phyloP scores from a whole-genome alignment of 2,329 filamentous ascomycete species.

The Pseudogymnoascus sp. region DNA sequence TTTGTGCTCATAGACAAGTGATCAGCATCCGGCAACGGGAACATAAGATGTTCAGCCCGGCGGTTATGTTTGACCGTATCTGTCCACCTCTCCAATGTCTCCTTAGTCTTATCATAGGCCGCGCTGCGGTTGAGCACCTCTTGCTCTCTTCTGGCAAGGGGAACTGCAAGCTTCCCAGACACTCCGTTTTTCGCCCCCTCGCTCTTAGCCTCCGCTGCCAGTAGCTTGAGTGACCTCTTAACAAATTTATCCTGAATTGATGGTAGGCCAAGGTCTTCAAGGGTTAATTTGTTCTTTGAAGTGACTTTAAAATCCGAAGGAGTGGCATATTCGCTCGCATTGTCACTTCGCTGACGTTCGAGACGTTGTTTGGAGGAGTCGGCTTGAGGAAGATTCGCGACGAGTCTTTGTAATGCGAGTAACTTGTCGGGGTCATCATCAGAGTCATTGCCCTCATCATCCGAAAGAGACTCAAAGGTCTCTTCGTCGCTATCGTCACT shows the following conservation, averaged over 20 bases:
- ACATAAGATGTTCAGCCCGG: conserved; percentile 79
- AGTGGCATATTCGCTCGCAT: conserved; percentile 53
- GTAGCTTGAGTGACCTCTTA: conserved; percentile 70
- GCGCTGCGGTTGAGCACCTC: conserved; percentile 72
- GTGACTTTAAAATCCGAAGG: conserved; percentile 52
- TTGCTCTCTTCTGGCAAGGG: conserved; percentile 78
- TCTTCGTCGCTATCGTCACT: conserved; percentile 48
- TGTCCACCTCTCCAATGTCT: conserved; percentile 83
- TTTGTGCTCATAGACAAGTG: conserved; percentile 49
- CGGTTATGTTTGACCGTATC: conserved; percentile 94
- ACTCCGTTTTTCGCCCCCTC: conserved; percentile 40
- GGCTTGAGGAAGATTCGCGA: conserved; percentile 51
- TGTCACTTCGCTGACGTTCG: conserved; percentile 29
- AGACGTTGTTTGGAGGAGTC: conserved; percentile 25
- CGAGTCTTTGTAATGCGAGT: conserved; percentile 59
- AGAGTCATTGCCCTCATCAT: conserved; percentile 33
- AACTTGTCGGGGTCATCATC: conserved; percentile 43
- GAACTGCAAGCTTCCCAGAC: conserved; percentile 68
- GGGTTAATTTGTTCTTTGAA: conserved; percentile 58
- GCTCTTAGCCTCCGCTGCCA: conserved; percentile 54
- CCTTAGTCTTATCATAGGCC: conserved; percentile 85
- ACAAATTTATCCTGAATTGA: conserved; percentile 66
- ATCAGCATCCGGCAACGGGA: conserved; percentile 72
- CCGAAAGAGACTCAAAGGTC: conserved; percentile 40
- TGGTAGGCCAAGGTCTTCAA: conserved; percentile 66